Evolutionary conservation across 1,284 basidiomycete genomes (phyloP), one percentile per base, ranked within the genome.

Genomic region (Papiliotrema laurentii): DNA sequence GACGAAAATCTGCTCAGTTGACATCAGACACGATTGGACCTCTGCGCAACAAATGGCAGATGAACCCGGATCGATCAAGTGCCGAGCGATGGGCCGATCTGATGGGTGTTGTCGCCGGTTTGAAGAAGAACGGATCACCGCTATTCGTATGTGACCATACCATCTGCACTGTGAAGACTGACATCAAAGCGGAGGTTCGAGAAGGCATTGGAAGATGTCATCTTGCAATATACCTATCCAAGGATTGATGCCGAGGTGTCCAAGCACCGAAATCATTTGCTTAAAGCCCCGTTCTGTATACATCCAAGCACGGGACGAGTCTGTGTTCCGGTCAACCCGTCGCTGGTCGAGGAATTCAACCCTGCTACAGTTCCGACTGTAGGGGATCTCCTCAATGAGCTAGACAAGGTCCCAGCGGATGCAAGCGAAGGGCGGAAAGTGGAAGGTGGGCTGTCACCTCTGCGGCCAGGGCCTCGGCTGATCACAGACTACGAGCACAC

Each of bases 211-310:
- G 85, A 96, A 66, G 94, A 97, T 60, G 82, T 97, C 50, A 79
- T 96, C 50, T 77, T 99, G 13, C 88, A 93, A 67, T 97, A 97
- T 73, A 94, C 89, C 0, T 98, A 98, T 70, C 94, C 96, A 2
- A 84, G 94, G 16, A 82, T 99, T 54, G 94, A 99, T 71, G 86
- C 89, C 5, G 94, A 98, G 71, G 94, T 99, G 14, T 93, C 92
- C 2, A 96, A 97, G 67, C 90, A 94, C 65, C 81, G 92, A 50
- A 98, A 98, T 75, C 96, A 99, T 76, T 80, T 99, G 77, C 83
- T 99, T 54, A 99, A 99, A 73, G 86, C 90, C 24, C 96, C 96
- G 0, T 98, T 99, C 73, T 96, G 92, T 67, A 79, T 98, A 0
- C 94, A 99, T 72, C 94, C 96, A 0, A 90, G 90, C 54, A 98